Base-by-base conservation (phyloP, 352 stramenopile species). In the Thraustochytrium striatum region DNA sequence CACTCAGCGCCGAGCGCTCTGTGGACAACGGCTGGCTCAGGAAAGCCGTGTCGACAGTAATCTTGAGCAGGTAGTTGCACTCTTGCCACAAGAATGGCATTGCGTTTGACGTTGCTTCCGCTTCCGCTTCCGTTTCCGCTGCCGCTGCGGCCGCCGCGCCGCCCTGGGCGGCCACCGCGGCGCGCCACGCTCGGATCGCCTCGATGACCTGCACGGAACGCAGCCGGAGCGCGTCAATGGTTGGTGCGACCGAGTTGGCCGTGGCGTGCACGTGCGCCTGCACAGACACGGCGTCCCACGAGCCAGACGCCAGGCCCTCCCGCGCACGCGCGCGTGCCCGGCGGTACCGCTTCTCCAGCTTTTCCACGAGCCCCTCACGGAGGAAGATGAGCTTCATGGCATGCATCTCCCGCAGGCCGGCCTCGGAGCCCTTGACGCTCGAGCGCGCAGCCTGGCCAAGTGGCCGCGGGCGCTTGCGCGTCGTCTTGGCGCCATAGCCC, bases 1-100 rank as follows among this genome's bases (percentile, higher is more conserved):
- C n/a, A n/a, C n/a, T n/a, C n/a, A n/a, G n/a, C n/a, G n/a, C 61
- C 0, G 44, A 1, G 32, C 44, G 35, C 3, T 11, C 21, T 36
- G 41, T 30, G 9, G 65, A 30, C 21, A 75, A 2, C 7, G 21
- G 1, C 3, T 25, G 44, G 19, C 39, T 43, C 3, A 75, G 35
- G 35, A 75, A 75, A 1, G 1, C 50, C 13, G 50, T 30, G 30
- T 75, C 65, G 0, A 44, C 50, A 25, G 65, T 21, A 39, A 75
- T 75, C 25, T 75, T 75, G 21, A 75, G 30, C 30, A 75, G 35
- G 50, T 75, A 75, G 47, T 75, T 75, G 65, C 36, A 75, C 1
- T 75, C 41, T 8, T 38, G 21, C 65, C 65, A 75, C 65, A 2
- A 3, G 41, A 75, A 61, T 0, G 7, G 33, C 21, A n/a, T n/a